Conservation (phyloP, 768 basidiomycete species). For the Fomitopsis serialis region DNA sequence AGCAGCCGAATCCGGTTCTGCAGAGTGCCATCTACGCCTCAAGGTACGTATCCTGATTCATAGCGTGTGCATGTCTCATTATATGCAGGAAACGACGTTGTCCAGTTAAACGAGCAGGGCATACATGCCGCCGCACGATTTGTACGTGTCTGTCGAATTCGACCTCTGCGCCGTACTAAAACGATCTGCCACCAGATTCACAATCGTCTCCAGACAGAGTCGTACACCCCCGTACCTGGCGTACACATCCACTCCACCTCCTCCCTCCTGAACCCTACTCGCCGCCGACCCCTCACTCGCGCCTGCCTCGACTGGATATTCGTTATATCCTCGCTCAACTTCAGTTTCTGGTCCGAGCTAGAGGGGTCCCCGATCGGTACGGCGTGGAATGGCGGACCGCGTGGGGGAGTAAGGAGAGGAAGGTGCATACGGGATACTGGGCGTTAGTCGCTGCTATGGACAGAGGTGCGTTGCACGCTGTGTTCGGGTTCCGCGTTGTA, state of each 20-base stretch:
- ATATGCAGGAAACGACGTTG: conserved; percentile 50
- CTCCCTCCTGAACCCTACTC: conserved; percentile 60
- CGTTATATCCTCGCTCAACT: conserved; percentile 80
- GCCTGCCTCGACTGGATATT: conserved; percentile 81
- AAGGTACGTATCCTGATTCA: neutral
- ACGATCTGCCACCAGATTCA: conserved; percentile 48
- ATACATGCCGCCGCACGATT: conserved; percentile 62
- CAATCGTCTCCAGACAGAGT: conserved; percentile 48
- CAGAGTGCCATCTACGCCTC: neutral
- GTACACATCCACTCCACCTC: conserved; percentile 70
- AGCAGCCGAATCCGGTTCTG: neutral
- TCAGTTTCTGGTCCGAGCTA: conserved; percentile 82
- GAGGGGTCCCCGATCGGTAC: conserved; percentile 57
- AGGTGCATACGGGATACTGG: conserved; percentile 81
- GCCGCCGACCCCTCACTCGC: conserved; percentile 45
- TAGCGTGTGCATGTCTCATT: conserved; percentile 11
- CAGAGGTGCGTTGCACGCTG: conserved; percentile 52
- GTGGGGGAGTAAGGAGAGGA: conserved; percentile 49
- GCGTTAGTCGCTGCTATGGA: conserved; percentile 81
- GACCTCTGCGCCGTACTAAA: neutral
- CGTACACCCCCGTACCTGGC: conserved; percentile 83
- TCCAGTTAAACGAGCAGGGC: conserved; percentile 54
- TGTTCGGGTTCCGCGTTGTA: neutral
- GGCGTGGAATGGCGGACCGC: conserved; percentile 74
- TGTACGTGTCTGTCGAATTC: conserved; percentile 33